Percentiles rank a stretch among this genome's conserved stretches.
Conservation (phyloP, 495 filamentous ascomycete genomes). For the Penicillium simplicissimum region DNA sequence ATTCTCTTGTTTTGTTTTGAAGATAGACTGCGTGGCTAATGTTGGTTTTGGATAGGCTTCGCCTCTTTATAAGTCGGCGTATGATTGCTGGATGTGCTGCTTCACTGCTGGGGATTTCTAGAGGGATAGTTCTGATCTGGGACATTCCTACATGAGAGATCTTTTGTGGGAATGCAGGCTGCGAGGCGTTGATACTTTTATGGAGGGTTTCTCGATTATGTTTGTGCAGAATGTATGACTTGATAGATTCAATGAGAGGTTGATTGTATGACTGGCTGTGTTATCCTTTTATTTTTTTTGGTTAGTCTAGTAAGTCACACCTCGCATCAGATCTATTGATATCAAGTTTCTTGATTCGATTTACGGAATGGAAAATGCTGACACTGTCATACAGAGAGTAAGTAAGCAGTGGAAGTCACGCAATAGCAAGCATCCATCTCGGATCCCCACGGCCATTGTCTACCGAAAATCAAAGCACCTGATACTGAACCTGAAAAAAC, state of each 20-base stretch:
- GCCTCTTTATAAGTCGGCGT: constrained; percentile 12
- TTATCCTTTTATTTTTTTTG: not conserved
- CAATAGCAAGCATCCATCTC: too few relatives aligned
- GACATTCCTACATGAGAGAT: not conserved
- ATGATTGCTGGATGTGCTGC: constrained; percentile 27
- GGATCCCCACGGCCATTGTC: too few relatives aligned
- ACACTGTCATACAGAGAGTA: too few relatives aligned
- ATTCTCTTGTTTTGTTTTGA: not conserved
- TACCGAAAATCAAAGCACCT: too few relatives aligned
- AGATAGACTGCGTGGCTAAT: constrained; percentile 1
- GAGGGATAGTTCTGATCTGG: not conserved
- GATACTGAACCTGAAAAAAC: not conserved
- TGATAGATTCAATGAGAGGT: not conserved
- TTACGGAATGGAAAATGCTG: too few relatives aligned
- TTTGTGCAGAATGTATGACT: not conserved
- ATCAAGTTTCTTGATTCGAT: too few relatives aligned
- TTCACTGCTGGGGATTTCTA: constrained; percentile 28
- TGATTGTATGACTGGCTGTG: not conserved
- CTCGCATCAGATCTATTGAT: too few relatives aligned
- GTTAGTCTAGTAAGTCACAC: too few relatives aligned
- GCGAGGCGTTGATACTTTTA: not conserved
- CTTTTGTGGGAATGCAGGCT: not conserved
- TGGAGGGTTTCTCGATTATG: not conserved
- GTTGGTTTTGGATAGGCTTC: constrained; percentile 7
- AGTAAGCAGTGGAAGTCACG: too few relatives aligned